A percentile compares a stretch with the other conserved stretches of the same genome.
Evolutionary conservation across 352 stramenopile genomes (phyloP).

Genomic region (Thalassiosira livingstoniorum): DNA sequence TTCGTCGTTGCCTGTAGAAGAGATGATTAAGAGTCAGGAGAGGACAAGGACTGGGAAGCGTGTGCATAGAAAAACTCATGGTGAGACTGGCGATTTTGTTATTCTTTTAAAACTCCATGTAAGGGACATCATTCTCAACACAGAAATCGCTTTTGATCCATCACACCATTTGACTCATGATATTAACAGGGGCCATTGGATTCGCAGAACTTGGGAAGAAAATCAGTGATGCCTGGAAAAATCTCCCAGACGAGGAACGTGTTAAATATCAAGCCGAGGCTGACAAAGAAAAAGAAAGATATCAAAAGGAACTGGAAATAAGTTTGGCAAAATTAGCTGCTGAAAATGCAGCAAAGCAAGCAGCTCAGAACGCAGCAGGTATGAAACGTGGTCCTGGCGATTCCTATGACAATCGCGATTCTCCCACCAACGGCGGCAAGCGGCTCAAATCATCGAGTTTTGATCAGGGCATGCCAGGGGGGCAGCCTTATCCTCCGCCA

Average conservation of each 20-base stretch:
- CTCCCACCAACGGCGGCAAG: neutral
- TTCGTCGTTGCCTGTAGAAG: neutral
- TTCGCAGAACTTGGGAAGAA: constrained; percentile 36
- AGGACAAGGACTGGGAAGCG: constrained; percentile 43
- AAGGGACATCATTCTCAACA: neutral
- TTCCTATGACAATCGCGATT: constrained; percentile 5
- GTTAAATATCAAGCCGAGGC: constrained; percentile 25
- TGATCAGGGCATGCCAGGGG: neutral
- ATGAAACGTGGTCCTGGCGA: neutral
- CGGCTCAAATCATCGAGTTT: neutral
- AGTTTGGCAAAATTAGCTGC: too few relatives aligned
- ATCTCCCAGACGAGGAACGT: constrained; percentile 3
- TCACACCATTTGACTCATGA: neutral
- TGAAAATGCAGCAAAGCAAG: too few relatives aligned
- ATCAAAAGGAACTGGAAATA: constrained; percentile 19
- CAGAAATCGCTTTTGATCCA: neutral
- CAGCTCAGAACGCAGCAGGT: neutral
- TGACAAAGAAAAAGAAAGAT: constrained; percentile 32
- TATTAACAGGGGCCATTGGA: constrained; percentile 22
- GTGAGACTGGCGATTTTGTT: constrained; percentile 6
- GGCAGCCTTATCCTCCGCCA: neutral
- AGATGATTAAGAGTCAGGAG: constrained; percentile 17
- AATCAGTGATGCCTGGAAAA: constrained; percentile 35
- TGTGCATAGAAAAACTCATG: constrained; percentile 48
- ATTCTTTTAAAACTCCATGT: neutral